Percentiles rank a stretch among this genome's conserved stretches.
These are phyloP conservation scores for Epichloe baconii DNA, from an alignment of 2,329 filamentous ascomycete species.

Conservation along the genomic window DNA sequence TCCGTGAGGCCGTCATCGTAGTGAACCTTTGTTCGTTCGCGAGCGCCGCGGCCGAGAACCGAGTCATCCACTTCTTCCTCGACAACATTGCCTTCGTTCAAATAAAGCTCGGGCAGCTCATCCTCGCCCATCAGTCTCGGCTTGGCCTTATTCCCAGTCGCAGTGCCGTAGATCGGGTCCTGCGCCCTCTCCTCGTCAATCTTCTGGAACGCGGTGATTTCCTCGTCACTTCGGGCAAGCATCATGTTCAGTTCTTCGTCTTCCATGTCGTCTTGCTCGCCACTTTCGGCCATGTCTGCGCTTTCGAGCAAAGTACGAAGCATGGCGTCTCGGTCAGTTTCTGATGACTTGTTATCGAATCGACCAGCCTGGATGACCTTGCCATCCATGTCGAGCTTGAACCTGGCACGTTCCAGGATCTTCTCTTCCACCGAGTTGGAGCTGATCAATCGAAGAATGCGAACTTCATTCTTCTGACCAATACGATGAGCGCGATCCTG, in stretches of 20 bases:
- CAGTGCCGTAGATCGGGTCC: constrained; percentile 58
- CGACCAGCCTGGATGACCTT: constrained; percentile 99
- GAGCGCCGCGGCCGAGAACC: constrained; percentile 71
- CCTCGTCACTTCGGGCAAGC: constrained; percentile 75
- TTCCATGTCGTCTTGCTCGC: constrained; percentile 93
- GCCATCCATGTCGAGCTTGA: constrained; percentile 98
- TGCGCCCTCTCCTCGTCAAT: constrained; percentile 64
- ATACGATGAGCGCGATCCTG: constrained; percentile 99
- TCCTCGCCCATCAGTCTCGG: constrained; percentile 76
- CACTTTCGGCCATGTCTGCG: constrained; percentile 52
- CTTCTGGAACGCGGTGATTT: constrained; percentile 64
- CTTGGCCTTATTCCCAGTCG: constrained; percentile 44
- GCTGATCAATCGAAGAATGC: constrained; percentile 88
- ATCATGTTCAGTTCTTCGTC: constrained; percentile 95
- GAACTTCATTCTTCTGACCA: constrained; percentile 97
- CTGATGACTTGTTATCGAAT: constrained; percentile 98
- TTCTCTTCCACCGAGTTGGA: constrained; percentile 98
- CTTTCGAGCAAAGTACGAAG: constrained; percentile 84
- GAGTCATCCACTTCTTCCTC: constrained; percentile 67
- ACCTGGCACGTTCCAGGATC: constrained; percentile 91
- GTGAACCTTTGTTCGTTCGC: constrained; percentile 85
- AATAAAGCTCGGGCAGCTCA: constrained; percentile 88
- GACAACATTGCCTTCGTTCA: constrained; percentile 72
- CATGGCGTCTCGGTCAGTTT: constrained; percentile 96
- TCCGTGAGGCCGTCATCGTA: constrained; percentile 97